Conservation (phyloP, 164 flowering plant species). For the Nelumbo lutea region DNA sequence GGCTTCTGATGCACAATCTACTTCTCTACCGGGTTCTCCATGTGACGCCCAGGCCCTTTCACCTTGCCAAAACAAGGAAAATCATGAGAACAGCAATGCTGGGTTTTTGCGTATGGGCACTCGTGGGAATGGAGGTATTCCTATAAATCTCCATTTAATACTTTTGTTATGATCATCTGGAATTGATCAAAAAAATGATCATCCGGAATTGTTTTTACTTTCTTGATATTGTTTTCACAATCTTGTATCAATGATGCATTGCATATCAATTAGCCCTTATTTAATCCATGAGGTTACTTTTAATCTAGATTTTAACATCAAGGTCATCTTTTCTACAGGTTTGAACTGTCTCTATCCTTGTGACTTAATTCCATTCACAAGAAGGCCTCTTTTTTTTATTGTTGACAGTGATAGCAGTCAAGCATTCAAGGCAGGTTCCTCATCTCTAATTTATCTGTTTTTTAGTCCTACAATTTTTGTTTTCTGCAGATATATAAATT, state of each 20-base stretch:
- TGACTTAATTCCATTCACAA: conserved; percentile 90
- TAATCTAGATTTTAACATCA: conserved; percentile 4
- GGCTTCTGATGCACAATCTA: conserved; percentile 27
- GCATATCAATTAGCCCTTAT: background rate
- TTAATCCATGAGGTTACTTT: background rate
- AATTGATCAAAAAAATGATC: too few species aligned
- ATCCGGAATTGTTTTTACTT: background rate
- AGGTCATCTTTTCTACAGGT: conserved; percentile 44
- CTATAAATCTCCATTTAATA: background rate
- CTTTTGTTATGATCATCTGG: background rate
- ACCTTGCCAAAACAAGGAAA: conserved; percentile 28
- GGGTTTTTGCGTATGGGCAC: conserved; percentile 58
- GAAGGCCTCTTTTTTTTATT: conserved; percentile 78
- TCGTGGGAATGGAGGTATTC: conserved; percentile 74
- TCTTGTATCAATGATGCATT: background rate
- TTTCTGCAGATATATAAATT: too few species aligned
- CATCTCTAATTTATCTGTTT: conserved; percentile 8
- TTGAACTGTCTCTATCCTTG: conserved; percentile 64
- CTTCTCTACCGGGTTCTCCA: conserved; percentile 24
- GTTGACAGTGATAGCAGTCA: conserved; percentile 84
- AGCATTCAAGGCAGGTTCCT: conserved; percentile 72
- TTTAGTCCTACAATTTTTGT: too few species aligned
- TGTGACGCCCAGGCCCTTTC: conserved; percentile 26
- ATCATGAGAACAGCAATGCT: conserved; percentile 11
- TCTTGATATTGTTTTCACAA: background rate